Percentiles rank a stretch among this genome's conserved stretches.
These are phyloP conservation scores for Cyclocybe cylindracea DNA, from an alignment of 768 basidiomycete species.

Conservation along the genomic window DNA sequence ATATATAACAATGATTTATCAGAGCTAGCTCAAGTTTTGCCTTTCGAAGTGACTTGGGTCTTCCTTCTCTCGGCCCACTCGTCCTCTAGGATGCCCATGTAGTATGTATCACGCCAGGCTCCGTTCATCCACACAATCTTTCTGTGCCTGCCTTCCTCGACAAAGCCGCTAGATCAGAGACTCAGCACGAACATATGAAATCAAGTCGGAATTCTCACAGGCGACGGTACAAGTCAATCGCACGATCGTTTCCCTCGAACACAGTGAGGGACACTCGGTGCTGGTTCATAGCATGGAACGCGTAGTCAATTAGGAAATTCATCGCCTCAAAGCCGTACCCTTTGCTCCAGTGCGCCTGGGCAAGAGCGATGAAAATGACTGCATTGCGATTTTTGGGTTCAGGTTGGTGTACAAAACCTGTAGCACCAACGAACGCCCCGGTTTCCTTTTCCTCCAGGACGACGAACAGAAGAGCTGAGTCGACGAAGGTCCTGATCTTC, in stretches of 20 bases:
- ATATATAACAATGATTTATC: no score
- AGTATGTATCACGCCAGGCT: constrained; percentile 23
- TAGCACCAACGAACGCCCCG: constrained; percentile 11
- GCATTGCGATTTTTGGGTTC: constrained; percentile 17
- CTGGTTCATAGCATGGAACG: constrained; percentile 13
- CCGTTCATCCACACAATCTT: constrained; percentile 27
- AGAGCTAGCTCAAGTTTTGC: no score
- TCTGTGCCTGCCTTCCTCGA: constrained; percentile 26
- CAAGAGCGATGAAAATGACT: constrained; percentile 14
- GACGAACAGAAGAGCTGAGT: constrained; percentile 11
- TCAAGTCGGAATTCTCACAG: constrained; percentile 5
- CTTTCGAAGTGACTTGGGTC: not conserved
- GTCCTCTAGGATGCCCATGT: constrained; percentile 26
- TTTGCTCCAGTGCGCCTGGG: constrained; percentile 7
- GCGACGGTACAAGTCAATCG: constrained; percentile 12
- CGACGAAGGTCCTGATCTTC: constrained; percentile 8
- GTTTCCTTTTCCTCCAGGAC: constrained; percentile 12
- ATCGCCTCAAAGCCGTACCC: constrained; percentile 16
- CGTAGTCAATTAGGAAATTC: constrained; percentile 16
- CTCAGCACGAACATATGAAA: not conserved
- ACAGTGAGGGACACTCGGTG: constrained; percentile 20
- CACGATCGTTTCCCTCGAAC: constrained; percentile 18
- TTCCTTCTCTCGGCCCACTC: constrained; percentile 21
- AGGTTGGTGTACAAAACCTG: constrained; percentile 5
- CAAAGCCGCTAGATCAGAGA: constrained; percentile 21